Percentiles rank a stretch among this genome's conserved stretches.
Evolutionary conservation across 345 rosid genomes (phyloP).

Genomic region (Eucalyptus shirleyi): DNA sequence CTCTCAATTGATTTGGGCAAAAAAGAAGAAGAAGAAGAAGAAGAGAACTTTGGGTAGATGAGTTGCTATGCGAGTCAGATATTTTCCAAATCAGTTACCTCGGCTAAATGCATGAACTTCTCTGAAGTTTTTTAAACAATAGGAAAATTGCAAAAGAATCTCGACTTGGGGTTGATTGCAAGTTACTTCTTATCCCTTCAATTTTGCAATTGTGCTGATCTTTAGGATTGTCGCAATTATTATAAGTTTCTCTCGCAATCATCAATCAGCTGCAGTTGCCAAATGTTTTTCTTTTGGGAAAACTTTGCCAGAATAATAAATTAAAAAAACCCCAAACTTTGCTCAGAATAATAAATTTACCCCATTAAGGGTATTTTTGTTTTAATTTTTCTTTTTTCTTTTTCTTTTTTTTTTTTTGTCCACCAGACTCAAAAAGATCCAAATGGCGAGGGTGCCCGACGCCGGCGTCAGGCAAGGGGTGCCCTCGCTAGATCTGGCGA

Average conservation of each 20-base stretch:
- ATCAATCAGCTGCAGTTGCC: neutral
- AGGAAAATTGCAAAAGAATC: neutral
- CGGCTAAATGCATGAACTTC: neutral
- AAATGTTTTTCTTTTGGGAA: neutral
- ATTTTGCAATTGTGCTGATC: neutral
- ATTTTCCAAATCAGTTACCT: neutral
- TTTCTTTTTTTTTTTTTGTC: too few species aligned
- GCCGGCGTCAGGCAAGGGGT: too few species aligned
- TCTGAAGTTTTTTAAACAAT: neutral
- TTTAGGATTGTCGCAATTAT: neutral
- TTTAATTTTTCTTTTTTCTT: too few species aligned
- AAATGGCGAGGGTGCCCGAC: too few species aligned
- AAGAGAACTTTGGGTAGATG: neutral
- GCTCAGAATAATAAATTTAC: too few species aligned
- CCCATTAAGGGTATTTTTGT: too few species aligned
- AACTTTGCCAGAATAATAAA: too few species aligned
- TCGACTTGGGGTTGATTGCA: neutral
- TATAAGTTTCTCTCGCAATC: neutral
- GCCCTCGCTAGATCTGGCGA: too few species aligned
- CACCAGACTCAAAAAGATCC: too few species aligned
- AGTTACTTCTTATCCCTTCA: neutral
- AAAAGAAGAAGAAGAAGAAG: neutral
- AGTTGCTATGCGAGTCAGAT: neutral
- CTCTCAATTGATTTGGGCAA: neutral
- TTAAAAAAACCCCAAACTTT: too few species aligned